Base-by-base conservation (phyloP, 176 grass and related monocot genomes). In the Areca catechu region DNA sequence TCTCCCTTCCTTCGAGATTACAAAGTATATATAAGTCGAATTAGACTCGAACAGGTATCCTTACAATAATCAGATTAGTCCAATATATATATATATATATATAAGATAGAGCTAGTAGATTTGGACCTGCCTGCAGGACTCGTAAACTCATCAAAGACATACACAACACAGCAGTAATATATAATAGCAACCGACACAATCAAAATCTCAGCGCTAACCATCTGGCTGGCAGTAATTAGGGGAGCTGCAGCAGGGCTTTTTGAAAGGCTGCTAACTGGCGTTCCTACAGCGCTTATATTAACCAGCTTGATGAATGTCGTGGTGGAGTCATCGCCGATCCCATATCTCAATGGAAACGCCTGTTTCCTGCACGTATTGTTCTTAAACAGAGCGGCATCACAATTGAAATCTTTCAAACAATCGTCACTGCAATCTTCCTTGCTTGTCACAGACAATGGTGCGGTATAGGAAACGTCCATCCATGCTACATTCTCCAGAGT, bases 301-400 rank as follows among this genome's bases (percentile, higher is more conserved):
- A 68, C 73, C 5, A 74, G 57, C 65, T 80, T 80, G 43, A 80
- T 71, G 63, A 74, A 74, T 52, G 63, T n/a, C 5, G 71, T 80
- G n/a, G 5, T 69, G 48, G 74, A 75, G 71, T 57, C 58, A 47
- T n/a, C 34, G 2, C 17, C 48, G 47, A 2, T 74, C 15, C 78
- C 78, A 16, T 75, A 80, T 15, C 71, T 80, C 65, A 74, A 69
- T n/a, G 78, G 71, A 80, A 80, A 51, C 64, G 51, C 69, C 25
- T 58, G 65, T 22, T 70, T 80, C 51, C 63, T 68, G 53, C 78
- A 75, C 51, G 54, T 63, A 15, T 47, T 22, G 48, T 48, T 24
- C 9, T 1, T 1, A 7, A 76, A 79, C 43, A 80, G 51, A 27
- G 30, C 73, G 28, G 67, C 77, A 3, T 12, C 16, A 51, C 77